Evolutionary conservation across 441 rosid species (phyloP).

Genomic region (Populus hybrid): DNA sequence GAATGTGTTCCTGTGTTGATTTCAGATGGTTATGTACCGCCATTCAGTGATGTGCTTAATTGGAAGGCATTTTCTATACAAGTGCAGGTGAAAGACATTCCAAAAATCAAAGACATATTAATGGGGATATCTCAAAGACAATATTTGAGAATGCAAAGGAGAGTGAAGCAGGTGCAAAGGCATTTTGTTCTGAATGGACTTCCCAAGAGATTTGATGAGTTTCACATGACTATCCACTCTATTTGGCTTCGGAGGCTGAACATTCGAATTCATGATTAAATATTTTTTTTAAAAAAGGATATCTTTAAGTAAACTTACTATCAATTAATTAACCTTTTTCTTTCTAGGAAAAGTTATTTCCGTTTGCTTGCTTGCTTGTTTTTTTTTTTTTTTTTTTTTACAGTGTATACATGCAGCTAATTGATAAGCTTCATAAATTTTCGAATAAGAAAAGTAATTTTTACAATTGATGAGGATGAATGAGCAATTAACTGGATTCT

Average conservation of each 20-base stretch:
- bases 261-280: conserved; percentile 26
- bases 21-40: conserved; percentile 62
- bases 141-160: conserved; percentile 45
- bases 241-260: conserved; percentile 84
- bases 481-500: no score
- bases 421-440: no score
- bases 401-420: no score
- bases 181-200: conserved; percentile 73
- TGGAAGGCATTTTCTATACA: conserved; percentile 74
- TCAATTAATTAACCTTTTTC: no score
- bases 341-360: no score
- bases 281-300: no score
- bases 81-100: conserved; percentile 48
- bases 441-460: no score
- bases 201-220: conserved; percentile 64
- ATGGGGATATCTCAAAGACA: conserved; percentile 48
- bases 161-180: conserved; percentile 47
- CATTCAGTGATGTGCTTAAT: conserved; percentile 69
- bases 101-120: conserved; percentile 62
- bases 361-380: no score
- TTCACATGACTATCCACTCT: conserved; percentile 78
- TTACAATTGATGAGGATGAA: no score
- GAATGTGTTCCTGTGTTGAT: conserved; percentile 79
- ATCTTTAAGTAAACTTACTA: no score
- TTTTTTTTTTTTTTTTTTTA: no score